Evolutionary conservation across 2,329 filamentous ascomycete genomes (phyloP).

Genomic region (Aspergillus melleus): DNA sequence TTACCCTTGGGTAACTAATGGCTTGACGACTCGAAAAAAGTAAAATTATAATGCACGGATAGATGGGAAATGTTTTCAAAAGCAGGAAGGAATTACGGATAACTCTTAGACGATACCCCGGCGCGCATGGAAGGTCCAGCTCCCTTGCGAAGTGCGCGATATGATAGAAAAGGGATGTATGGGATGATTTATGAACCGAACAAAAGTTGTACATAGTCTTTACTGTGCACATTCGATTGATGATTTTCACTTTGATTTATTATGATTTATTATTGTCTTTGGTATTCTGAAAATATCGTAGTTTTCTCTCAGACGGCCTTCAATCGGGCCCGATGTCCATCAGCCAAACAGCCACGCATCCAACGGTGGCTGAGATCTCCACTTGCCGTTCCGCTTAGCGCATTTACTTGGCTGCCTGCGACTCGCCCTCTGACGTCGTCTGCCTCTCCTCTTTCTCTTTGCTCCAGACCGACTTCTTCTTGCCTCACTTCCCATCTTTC

Average conservation of each 20-base stretch:
- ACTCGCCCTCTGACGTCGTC: no score
- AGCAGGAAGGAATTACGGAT: constrained; percentile 10
- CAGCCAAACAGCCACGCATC: no score
- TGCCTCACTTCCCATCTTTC: no score
- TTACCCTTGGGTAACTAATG: not conserved
- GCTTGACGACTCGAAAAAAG: constrained; percentile 4
- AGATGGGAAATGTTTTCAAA: constrained; percentile 11
- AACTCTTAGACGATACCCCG: constrained; percentile 22
- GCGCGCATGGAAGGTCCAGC: constrained; percentile 6
- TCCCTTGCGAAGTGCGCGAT: not conserved
- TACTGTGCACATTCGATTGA: constrained; percentile 1
- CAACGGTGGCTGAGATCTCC: no score
- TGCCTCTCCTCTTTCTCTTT: no score
- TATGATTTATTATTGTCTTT: no score
- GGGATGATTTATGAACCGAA: constrained; percentile 32
- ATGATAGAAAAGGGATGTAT: constrained; percentile 12
- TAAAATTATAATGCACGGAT: constrained; percentile 13
- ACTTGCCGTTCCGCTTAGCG: no score
- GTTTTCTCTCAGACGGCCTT: no score
- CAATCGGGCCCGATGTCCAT: no score
- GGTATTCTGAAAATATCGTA: no score
- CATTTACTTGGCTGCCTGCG: no score
- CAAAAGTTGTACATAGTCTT: constrained; percentile 12
- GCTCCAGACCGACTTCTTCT: no score
- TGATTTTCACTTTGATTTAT: not conserved